Evolutionary conservation across 1,284 basidiomycete species (phyloP).

Genomic region (Xerocomus minutiporus): DNA sequence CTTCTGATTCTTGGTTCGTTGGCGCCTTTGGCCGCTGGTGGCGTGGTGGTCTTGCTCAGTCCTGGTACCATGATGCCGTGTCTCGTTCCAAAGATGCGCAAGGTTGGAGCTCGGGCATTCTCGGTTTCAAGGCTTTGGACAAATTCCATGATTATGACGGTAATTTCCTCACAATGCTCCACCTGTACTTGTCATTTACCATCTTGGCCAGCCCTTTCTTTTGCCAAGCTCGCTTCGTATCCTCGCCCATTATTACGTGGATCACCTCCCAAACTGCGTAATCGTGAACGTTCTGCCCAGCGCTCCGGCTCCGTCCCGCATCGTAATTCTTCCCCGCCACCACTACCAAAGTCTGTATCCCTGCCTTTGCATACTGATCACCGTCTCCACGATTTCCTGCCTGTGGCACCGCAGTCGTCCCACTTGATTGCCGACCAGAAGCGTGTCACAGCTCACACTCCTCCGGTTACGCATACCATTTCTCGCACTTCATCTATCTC

Average conservation of each 20-base stretch:
- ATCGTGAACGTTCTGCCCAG: conserved; percentile 52
- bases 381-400: conserved; percentile 29
- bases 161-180: conserved; percentile 30
- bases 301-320: conserved; percentile 34
- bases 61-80: conserved; percentile 66
- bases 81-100: conserved; percentile 64
- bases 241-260: conserved; percentile 40
- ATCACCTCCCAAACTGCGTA: conserved; percentile 50
- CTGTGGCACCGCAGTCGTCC: conserved; percentile 35
- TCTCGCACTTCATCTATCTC: conserved; percentile 26
- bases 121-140: conserved; percentile 66
- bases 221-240: conserved; percentile 44
- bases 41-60: conserved; percentile 67
- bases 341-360: conserved; percentile 75
- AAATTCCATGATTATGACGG: conserved; percentile 59
- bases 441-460: conserved; percentile 33
- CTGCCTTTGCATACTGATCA: conserved; percentile 59
- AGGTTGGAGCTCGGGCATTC: conserved; percentile 67
- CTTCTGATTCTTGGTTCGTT: conserved; percentile 79
- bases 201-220: conserved; percentile 43
- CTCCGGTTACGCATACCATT: conserved; percentile 29
- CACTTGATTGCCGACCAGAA: conserved; percentile 36
- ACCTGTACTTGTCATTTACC: not conserved
- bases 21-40: conserved; percentile 88
- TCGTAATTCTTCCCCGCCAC: conserved; percentile 69